Base-by-base conservation (phyloP, 2,329 filamentous ascomycete species). In the Zasmidium angulare region DNA sequence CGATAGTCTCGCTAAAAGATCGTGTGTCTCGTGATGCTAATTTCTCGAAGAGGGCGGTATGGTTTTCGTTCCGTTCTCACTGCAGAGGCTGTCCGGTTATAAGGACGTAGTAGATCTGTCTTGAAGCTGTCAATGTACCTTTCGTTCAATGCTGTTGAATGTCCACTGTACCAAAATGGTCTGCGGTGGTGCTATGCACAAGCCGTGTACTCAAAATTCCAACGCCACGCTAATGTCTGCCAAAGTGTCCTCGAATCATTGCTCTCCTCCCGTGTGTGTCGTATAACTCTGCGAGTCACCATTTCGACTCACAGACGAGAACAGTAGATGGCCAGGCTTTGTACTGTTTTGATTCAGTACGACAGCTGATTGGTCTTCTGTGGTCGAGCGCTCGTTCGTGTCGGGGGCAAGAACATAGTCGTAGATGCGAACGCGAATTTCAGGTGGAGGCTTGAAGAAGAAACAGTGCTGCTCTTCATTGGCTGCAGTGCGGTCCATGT, bases 261-360 rank as follows among this genome's bases (percentile, higher is more conserved):
- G n/a, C 9, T 17, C n/a, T 2, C 14, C 11, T 7, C 50, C 50
- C 2, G 31, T 52, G 6, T 52, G 24, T 21, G 50, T 52, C 10
- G n/a, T 52, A 20, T 52, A 52, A 3, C 24, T 24, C 31, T 52
- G 23, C 17, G 50, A 3, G 12, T 52, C 23, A 10, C 50, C 50
- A 20, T 40, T 52, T 24, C 50, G 24, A 14, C 21, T 43, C 4
- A 52, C 50, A 21, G 50, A 52, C 31, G 50, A 52, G 26, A 52
- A 52, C 7, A 52, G 26, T 9, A 52, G 31, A 6, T 52, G 26
- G 7, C 14, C 19, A 4, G 50, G n/a, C 4, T 24, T 31, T 23
- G 24, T 21, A n/a, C 26, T 40, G 26, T 52, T 52, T 26, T 52
- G 50, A n/a, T 52, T 52, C 50, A 52, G n/a, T 36, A 52, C 50